phyloP scores from a whole-genome alignment of 768 basidiomycete species.

The Plicaturopsis crispa region DNA sequence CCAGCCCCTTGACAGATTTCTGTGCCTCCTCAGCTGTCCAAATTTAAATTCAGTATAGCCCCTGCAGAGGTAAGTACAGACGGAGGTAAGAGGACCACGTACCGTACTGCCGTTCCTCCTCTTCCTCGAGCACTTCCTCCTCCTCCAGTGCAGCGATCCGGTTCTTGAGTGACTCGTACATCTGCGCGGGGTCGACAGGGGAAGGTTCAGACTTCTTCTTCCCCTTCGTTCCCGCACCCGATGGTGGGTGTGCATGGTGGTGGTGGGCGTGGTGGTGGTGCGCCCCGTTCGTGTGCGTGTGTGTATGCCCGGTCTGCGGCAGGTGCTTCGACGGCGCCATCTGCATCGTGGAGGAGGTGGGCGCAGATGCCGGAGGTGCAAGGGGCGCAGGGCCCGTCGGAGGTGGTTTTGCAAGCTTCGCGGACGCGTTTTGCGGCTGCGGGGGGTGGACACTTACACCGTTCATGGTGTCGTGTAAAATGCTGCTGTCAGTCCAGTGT shows the following conservation, averaged over 20 bases:
- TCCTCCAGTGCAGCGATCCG: constrained; percentile 87
- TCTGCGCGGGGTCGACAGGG: constrained; percentile 73
- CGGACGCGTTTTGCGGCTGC: too few species aligned
- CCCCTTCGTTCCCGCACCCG: constrained; percentile 31
- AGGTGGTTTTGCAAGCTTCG: too few species aligned
- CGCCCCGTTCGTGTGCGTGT: too few species aligned
- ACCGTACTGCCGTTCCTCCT: constrained; percentile 79
- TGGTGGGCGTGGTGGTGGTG: constrained; percentile 31
- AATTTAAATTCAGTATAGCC: constrained; percentile 7
- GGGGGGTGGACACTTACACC: too few species aligned
- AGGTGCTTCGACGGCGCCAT: too few species aligned
- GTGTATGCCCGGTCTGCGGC: too few species aligned
- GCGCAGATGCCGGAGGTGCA: too few species aligned
- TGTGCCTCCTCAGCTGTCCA: constrained; percentile 78
- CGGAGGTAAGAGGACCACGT: constrained; percentile 19
- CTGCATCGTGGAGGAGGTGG: too few species aligned
- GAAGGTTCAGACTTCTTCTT: constrained; percentile 68
- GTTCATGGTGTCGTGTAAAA: too few species aligned
- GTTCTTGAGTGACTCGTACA: constrained; percentile 86
- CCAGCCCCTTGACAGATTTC: constrained; percentile 76
- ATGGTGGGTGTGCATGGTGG: constrained; percentile 27
- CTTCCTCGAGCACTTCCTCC: constrained; percentile 80
- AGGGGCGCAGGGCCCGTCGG: too few species aligned
- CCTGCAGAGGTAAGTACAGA: constrained; percentile 12
- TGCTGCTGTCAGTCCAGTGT: too few species aligned